phyloP scores from a whole-genome alignment of 1,139 yeast species.

The Saccharomyces hybrid region DNA sequence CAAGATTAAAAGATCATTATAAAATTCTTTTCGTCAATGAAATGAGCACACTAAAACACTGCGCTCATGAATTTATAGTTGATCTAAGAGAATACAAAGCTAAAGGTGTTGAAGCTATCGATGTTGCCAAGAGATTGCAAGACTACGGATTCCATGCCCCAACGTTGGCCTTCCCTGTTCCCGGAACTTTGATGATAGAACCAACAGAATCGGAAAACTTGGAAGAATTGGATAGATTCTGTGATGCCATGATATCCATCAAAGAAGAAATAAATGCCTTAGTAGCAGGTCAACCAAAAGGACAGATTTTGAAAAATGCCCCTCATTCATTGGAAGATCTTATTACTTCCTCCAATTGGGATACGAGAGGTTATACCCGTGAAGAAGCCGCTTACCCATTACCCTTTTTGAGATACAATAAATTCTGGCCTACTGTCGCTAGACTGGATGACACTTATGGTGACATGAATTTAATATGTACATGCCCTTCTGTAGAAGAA shows the following conservation, averaged over 20 bases:
- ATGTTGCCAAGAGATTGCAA: conserved; percentile 91
- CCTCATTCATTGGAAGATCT: conserved; percentile 87
- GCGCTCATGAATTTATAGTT: conserved; percentile 94
- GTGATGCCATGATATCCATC: conserved; percentile 78
- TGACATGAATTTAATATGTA: conserved; percentile 85
- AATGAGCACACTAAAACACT: conserved; percentile 56
- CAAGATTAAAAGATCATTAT: conserved; percentile 60
- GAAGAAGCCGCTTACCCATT: conserved; percentile 92
- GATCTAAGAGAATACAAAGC: conserved; percentile 82
- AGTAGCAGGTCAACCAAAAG: conserved; percentile 57
- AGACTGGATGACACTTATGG: conserved; percentile 93
- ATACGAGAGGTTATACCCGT: conserved; percentile 85
- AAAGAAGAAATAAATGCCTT: conserved; percentile 76
- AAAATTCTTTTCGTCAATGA: conserved; percentile 67
- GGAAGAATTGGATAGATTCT: conserved; percentile 83
- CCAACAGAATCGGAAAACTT: conserved; percentile 94
- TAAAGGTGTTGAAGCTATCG: conserved; percentile 86
- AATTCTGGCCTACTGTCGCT: conserved; percentile 94
- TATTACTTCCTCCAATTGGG: conserved; percentile 54
- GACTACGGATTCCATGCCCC: conserved; percentile 99
- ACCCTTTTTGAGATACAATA: conserved; percentile 59
- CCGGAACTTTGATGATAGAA: conserved; percentile 95
- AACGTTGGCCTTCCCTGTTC: conserved; percentile 97
- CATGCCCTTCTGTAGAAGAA: conserved; percentile 80
- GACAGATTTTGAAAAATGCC: conserved; percentile 74